Evolutionary conservation across 225 moss, liverwort and hornwort species (phyloP).

Genomic region (Marchantia polymorpha): DNA sequence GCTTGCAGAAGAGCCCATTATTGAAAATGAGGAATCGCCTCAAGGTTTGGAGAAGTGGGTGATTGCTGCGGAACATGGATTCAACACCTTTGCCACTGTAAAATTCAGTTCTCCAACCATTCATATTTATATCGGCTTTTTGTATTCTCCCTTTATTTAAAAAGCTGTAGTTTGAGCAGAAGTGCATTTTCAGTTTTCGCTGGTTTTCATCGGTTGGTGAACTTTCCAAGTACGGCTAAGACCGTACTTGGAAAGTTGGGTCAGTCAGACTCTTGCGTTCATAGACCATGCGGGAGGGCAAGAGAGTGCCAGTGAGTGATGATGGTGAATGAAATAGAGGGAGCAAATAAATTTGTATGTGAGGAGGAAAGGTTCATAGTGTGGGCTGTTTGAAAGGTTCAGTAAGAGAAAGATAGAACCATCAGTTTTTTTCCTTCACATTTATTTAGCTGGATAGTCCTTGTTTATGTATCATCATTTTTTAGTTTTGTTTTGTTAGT

Average conservation of each 20-base stretch:
- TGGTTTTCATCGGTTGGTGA: not conserved
- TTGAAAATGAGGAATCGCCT: conserved; percentile 16
- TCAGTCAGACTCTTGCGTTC: too few relatives aligned
- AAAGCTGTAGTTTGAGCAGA: not conserved
- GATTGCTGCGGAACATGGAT: conserved; percentile 60
- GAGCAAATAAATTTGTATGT: too few relatives aligned
- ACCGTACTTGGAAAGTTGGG: too few relatives aligned
- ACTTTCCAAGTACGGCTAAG: too few relatives aligned
- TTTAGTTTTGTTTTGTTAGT: not conserved
- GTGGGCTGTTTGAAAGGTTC: too few relatives aligned
- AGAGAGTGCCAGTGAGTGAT: too few relatives aligned
- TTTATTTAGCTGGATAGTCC: not conserved
- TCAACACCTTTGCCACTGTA: conserved; percentile 75
- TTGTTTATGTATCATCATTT: not conserved
- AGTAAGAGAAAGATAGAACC: not conserved
- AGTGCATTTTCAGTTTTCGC: not conserved
- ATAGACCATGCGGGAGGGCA: too few relatives aligned
- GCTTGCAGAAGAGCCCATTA: conserved; percentile 25
- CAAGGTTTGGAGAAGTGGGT: conserved; percentile 64
- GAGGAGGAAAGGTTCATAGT: too few relatives aligned
- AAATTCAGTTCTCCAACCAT: not conserved
- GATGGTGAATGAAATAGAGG: too few relatives aligned
- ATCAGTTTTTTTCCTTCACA: too few relatives aligned
- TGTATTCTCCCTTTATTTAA: not conserved
- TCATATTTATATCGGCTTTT: not conserved